Evolutionary conservation across 2,329 filamentous ascomycete genomes (phyloP), one percentile per base, ranked within the genome.

Genomic region (Coniella vitis): DNA sequence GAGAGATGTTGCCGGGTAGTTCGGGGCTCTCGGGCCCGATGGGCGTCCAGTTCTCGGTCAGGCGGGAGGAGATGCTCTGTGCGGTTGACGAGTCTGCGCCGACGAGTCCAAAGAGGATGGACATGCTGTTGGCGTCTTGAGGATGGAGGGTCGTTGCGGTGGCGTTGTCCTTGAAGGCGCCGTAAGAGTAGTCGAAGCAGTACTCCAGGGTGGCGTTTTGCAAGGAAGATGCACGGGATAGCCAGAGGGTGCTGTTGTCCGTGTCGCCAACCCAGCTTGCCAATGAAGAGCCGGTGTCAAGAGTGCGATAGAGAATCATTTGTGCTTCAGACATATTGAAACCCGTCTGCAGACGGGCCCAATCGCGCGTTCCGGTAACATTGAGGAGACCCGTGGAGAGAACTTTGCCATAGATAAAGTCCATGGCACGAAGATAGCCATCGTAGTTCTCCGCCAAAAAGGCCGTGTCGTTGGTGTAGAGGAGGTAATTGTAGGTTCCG

Each of bases 111-210:
- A 76, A 76, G 35, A 75, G 63, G 3, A 81, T 62, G 0, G 76
- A 71, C 60, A 81, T 69, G 46, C 72, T 69, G 61, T 83, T 83
- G 12, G 72, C 78, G 53, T 82, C 79, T 63, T 85, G 79, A 0
- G 79, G 78, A 53, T 77, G 66, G 3, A 85, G 65, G 1, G 69
- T 68, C 2, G 69, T 73, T 5, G 65, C 59, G 0, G 70, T 72
- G 34, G 73, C 70, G 53, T 79, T 80, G 59, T 78, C 75, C 47
- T 69, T 67, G 63, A 81, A 77, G 53, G 77, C 68, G 21, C 72
- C 72, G n/a, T 65, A 65, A 1, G 58, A 46, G 0, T 62, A 55
- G 53, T 79, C 71, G 70, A 72, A 81, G 50, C 75, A 70, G 41
- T 70, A 63, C 10, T 58, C 57, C 38, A 75, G 70, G 21, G 77